Percentiles rank a stretch among this genome's conserved stretches.
phyloP scores from a whole-genome alignment of 2,329 filamentous ascomycete genomes.

The Volutella citrinella region DNA sequence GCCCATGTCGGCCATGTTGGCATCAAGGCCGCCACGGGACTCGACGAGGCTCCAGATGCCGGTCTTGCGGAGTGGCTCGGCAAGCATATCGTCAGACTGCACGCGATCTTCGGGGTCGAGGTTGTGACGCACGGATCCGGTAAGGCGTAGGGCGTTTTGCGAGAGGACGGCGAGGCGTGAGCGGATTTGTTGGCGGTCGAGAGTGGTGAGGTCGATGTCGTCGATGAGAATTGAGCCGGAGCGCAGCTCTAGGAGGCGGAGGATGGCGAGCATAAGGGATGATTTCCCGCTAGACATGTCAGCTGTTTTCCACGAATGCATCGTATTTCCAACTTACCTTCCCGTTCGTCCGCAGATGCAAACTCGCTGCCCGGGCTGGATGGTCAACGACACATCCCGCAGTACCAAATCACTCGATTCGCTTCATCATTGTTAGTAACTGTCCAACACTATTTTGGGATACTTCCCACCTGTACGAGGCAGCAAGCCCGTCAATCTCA shows the following conservation, averaged over 20 bases:
- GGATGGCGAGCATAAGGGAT: conserved; percentile 39
- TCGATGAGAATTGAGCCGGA: conserved; percentile 43
- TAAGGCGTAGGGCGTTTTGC: conserved; percentile 50
- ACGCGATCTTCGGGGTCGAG: too few species aligned
- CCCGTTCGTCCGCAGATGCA: too few species aligned
- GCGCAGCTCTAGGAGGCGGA: conserved; percentile 45
- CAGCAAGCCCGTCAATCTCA: too few species aligned
- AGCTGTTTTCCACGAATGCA: too few species aligned
- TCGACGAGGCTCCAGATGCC: conserved; percentile 43
- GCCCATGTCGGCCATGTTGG: conserved; percentile 34
- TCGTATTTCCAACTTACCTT: too few species aligned
- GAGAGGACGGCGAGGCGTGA: conserved; percentile 41
- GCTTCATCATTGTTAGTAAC: too few species aligned
- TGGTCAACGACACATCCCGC: too few species aligned
- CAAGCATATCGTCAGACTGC: conserved; percentile 44
- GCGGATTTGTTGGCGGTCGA: conserved; percentile 22
- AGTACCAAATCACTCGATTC: too few species aligned
- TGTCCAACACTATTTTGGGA: too few species aligned
- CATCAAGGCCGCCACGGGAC: conserved; percentile 35
- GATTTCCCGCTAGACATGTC: conserved; percentile 34
- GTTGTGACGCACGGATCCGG: conserved; percentile 46
- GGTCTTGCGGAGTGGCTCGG: conserved; percentile 43
- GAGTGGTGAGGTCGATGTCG: conserved; percentile 32
- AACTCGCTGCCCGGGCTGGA: too few species aligned
- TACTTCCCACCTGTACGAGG: too few species aligned